Evolutionary conservation across 2,329 filamentous ascomycete species (phyloP).

Genomic region (Xenosphaeropsis pyriputrescens): DNA sequence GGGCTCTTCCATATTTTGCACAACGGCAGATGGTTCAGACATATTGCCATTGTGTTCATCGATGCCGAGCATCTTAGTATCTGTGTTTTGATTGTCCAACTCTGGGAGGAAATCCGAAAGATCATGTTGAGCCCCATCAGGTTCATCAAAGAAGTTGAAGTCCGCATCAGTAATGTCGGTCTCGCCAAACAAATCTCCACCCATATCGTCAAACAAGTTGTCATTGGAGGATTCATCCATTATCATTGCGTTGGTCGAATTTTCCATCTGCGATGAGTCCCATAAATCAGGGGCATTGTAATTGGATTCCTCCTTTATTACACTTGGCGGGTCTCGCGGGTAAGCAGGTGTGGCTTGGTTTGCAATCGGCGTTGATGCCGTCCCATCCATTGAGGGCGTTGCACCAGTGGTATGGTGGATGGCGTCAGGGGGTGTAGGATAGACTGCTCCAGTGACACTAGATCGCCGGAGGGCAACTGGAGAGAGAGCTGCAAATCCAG

Average conservation of each 20-base stretch:
- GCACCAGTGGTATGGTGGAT: conserved; percentile 36
- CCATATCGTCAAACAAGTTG: conserved; percentile 54
- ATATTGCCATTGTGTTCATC: no score
- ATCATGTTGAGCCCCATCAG: conserved; percentile 16
- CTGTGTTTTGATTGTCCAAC: conserved; percentile 5
- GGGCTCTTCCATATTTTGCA: no score
- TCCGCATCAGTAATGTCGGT: conserved; percentile 65
- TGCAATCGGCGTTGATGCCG: conserved; percentile 36
- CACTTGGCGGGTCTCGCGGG: not conserved
- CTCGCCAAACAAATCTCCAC: conserved; percentile 57
- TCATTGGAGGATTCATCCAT: conserved; percentile 25
- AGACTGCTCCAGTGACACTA: conserved; percentile 40
- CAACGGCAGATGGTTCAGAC: no score
- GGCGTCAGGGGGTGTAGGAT: conserved; percentile 58
- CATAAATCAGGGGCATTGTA: conserved; percentile 12
- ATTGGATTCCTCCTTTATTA: conserved; percentile 4
- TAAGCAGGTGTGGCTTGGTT: conserved; percentile 5
- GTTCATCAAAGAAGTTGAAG: conserved; percentile 71
- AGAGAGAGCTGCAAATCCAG: conserved; percentile 17
- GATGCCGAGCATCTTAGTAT: no score
- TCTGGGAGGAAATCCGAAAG: not conserved
- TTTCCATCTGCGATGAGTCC: conserved; percentile 11
- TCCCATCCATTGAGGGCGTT: conserved; percentile 40
- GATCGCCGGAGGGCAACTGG: conserved; percentile 34
- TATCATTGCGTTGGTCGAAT: conserved; percentile 12